Conservation (phyloP, 768 basidiomycete species). For the Suillus alpinus region DNA sequence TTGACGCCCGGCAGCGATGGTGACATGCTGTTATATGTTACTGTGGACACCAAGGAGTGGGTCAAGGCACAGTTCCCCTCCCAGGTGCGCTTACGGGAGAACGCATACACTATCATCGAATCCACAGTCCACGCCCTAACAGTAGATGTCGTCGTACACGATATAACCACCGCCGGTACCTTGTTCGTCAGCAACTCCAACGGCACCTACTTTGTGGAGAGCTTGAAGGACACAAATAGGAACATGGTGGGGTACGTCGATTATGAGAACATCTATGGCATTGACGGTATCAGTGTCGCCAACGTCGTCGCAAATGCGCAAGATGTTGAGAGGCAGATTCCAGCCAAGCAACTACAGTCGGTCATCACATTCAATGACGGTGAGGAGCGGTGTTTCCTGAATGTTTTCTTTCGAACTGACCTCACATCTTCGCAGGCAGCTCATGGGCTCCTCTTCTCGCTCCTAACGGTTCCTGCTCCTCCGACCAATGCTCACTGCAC, state of each 20-base stretch:
- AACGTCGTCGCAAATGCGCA: slow-evolving; percentile 83
- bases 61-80: slow-evolving; percentile 84
- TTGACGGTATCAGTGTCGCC: slow-evolving; percentile 91
- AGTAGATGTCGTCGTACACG: slow-evolving; percentile 85
- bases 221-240: slow-evolving; percentile 88
- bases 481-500: slow-evolving; percentile 75
- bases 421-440: slow-evolving; percentile 40
- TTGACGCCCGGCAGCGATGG: slow-evolving; percentile 48
- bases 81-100: slow-evolving; percentile 74
- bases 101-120: slow-evolving; percentile 95
- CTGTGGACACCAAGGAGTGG: slow-evolving; percentile 81
- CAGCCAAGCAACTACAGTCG: slow-evolving; percentile 72
- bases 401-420: not conserved
- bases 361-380: slow-evolving; percentile 90
- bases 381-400: slow-evolving; percentile 13
- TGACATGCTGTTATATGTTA: slow-evolving; percentile 85
- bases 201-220: slow-evolving; percentile 91
- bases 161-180: slow-evolving; percentile 69
- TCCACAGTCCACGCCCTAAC: slow-evolving; percentile 90
- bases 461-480: slow-evolving; percentile 56
- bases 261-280: slow-evolving; percentile 81
- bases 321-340: slow-evolving; percentile 70
- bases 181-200: slow-evolving; percentile 95
- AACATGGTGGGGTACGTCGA: slow-evolving; percentile 88
- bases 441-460: slow-evolving; percentile 73